Evolutionary conservation across 2,329 filamentous ascomycete species (phyloP).

Genomic region (Fusarium kyushuense): DNA sequence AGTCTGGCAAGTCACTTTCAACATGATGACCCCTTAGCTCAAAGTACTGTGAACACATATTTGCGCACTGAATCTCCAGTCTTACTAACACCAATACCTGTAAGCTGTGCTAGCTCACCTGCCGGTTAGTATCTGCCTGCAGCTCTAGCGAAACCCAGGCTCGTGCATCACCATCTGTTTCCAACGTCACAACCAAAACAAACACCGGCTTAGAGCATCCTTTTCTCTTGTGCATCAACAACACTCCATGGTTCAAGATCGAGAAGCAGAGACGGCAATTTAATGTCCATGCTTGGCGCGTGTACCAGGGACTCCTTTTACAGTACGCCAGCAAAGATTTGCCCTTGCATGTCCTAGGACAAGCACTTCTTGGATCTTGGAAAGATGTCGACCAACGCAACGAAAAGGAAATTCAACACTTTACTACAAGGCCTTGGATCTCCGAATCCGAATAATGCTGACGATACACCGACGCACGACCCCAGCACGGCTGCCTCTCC

Average conservation of each 20-base stretch:
- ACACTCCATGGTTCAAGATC: neutral
- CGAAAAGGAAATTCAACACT: constrained; percentile 86
- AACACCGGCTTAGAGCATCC: neutral
- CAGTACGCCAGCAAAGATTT: neutral
- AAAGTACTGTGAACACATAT: neutral
- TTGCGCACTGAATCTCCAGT: neutral
- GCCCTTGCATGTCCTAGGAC: neutral
- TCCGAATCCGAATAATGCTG: constrained; percentile 38
- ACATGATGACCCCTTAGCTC: neutral
- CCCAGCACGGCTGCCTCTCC: constrained; percentile 27
- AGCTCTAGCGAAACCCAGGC: constrained; percentile 7
- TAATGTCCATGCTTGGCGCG: neutral
- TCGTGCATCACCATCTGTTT: constrained; percentile 22
- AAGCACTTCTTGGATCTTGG: neutral
- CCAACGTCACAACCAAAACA: constrained; percentile 32
- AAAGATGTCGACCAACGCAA: constrained; percentile 71
- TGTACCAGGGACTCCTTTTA: neutral
- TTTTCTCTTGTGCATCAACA: neutral
- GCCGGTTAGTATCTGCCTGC: constrained; percentile 6
- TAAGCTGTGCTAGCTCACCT: neutral
- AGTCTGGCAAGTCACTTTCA: neutral
- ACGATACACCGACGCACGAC: constrained; percentile 13
- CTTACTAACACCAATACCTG: constrained; percentile 9
- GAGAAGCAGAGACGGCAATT: neutral
- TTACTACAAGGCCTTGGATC: constrained; percentile 75